Evolutionary conservation across 164 flowering plant genomes (phyloP).

Genomic region (Taxillus chinensis): DNA sequence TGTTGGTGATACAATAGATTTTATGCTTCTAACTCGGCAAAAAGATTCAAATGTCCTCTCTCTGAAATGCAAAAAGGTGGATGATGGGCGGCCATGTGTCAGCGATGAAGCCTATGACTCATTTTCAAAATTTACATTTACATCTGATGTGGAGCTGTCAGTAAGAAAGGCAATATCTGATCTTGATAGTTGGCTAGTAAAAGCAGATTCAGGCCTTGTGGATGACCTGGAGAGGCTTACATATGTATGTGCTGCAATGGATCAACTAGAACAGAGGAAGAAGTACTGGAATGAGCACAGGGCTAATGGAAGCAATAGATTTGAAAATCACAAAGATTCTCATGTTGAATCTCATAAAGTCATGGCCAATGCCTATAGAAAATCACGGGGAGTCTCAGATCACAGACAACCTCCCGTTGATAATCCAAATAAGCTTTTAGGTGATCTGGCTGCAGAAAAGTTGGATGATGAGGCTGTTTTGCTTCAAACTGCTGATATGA

Average conservation of each 20-base stretch:
- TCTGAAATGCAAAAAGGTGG: slow-evolving; percentile 30
- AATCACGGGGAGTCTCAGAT: slow-evolving; percentile 11
- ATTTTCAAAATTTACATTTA: slow-evolving; percentile 72
- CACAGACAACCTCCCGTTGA: slow-evolving; percentile 6
- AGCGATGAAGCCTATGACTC: slow-evolving; percentile 25
- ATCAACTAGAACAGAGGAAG: slow-evolving; percentile 67
- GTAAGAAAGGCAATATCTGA: slow-evolving; percentile 70
- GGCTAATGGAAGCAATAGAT: slow-evolving; percentile 14
- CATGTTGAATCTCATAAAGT: slow-evolving; percentile 15
- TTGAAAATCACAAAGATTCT: slow-evolving; percentile 10
- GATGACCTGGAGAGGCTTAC: slow-evolving; percentile 88
- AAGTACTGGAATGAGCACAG: slow-evolving; percentile 56
- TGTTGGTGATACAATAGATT: slow-evolving; percentile 62
- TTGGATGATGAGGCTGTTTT: slow-evolving; percentile 14
- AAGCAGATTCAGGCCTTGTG: slow-evolving; percentile 85
- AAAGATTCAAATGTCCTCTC: slow-evolving; percentile 57
- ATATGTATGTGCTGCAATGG: slow-evolving; percentile 85
- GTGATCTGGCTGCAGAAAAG: slow-evolving; percentile 11
- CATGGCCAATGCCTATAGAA: slow-evolving; percentile 4
- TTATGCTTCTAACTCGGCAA: slow-evolving; percentile 63
- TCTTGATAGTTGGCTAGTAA: slow-evolving; percentile 74
- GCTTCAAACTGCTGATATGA: slow-evolving; percentile 17
- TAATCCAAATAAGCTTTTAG: slow-evolving; percentile 11
- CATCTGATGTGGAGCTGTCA: slow-evolving; percentile 75
- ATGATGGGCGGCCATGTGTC: neutral